Conservation (phyloP, 768 basidiomycete species). For the Trametes meyenii region DNA sequence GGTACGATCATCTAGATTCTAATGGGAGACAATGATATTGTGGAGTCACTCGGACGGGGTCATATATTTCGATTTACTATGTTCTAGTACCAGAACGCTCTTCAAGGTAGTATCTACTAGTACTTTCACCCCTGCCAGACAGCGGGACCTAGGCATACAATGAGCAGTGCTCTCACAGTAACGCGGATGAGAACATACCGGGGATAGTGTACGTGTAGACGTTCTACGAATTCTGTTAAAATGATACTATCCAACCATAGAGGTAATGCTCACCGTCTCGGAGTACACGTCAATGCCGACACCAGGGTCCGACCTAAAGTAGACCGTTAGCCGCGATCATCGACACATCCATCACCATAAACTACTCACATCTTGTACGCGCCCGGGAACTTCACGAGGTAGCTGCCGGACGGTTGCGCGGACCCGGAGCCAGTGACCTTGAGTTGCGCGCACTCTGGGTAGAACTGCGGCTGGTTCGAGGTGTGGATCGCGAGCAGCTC, state of each 20-base stretch:
- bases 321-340: neutral
- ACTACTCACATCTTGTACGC: conserved; percentile 32
- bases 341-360: neutral
- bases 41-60: neutral
- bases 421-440: conserved; percentile 27
- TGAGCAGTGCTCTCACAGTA: neutral
- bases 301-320: conserved; percentile 10
- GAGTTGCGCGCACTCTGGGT: conserved; percentile 35
- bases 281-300: conserved; percentile 43
- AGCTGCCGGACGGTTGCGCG: conserved; percentile 34
- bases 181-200: conserved; percentile 30
- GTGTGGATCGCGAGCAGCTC: conserved; percentile 41
- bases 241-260: neutral
- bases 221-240: neutral
- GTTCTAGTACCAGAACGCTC: too few species aligned
- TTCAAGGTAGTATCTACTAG: too few species aligned
- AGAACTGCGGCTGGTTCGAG: conserved; percentile 25
- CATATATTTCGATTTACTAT: neutral
- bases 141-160: conserved; percentile 2
- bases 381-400: conserved; percentile 42
- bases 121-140: conserved; percentile 20
- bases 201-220: conserved; percentile 45
- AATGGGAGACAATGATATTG: neutral
- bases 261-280: conserved; percentile 1
- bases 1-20: too few species aligned